phyloP scores from a whole-genome alignment of 768 basidiomycete genomes.

The Mycena galopus region DNA sequence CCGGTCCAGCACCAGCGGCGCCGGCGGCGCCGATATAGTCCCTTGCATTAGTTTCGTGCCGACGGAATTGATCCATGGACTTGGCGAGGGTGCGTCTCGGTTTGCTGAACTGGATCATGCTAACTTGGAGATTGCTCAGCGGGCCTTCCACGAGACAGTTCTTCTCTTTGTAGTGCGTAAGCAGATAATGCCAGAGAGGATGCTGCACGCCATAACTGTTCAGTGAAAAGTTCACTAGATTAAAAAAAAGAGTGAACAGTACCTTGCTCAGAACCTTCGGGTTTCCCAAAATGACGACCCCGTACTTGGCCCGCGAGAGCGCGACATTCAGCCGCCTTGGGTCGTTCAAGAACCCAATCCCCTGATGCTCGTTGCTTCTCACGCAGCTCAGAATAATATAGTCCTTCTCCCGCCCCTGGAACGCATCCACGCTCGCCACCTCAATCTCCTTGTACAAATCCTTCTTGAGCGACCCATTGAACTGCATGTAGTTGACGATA shows the following conservation, averaged over 20 bases:
- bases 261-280: slow-evolving; percentile 99
- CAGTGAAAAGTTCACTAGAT: slow-evolving; percentile 21
- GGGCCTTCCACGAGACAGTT: slow-evolving; percentile 95
- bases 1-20: slow-evolving; percentile 54
- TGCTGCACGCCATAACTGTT: slow-evolving; percentile 67
- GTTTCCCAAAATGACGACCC: slow-evolving; percentile 99
- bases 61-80: slow-evolving; percentile 93
- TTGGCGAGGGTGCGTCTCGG: slow-evolving; percentile 90
- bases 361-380: slow-evolving; percentile 98
- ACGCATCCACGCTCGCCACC: slow-evolving; percentile 98
- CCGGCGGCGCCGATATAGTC: slow-evolving; percentile 72
- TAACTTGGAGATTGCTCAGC: slow-evolving; percentile 93
- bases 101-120: slow-evolving; percentile 99
- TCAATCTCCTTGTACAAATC: slow-evolving; percentile 99
- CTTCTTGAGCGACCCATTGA: slow-evolving; percentile 99
- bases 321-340: slow-evolving; percentile 97
- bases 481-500: slow-evolving; percentile 99
- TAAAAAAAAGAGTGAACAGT: slow-evolving; percentile 36
- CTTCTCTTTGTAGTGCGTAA: slow-evolving; percentile 99
- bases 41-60: slow-evolving; percentile 91
- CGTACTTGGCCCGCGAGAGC: slow-evolving; percentile 97
- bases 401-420: slow-evolving; percentile 99
- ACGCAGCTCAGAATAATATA: slow-evolving; percentile 99
- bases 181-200: slow-evolving; percentile 96
- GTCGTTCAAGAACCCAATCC: slow-evolving; percentile 99